A percentile compares a stretch with the other conserved stretches of the same genome.
Evolutionary conservation across 768 basidiomycete genomes (phyloP).

Genomic region (Lactarius sanguifluus): DNA sequence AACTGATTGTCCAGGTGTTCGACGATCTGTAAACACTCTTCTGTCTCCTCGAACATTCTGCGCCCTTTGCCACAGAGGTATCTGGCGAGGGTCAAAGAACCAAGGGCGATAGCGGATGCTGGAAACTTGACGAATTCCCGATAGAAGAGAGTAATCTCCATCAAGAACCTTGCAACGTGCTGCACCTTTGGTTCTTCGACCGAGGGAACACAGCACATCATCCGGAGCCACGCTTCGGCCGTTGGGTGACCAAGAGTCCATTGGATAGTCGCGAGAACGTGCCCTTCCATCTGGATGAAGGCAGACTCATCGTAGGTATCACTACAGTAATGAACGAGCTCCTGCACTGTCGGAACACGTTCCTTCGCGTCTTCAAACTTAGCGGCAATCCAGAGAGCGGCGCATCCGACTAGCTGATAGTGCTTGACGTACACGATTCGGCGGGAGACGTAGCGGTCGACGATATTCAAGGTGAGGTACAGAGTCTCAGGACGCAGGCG

Average conservation of each 20-base stretch:
- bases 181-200: conserved; percentile 89
- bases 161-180: conserved; percentile 94
- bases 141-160: conserved; percentile 99
- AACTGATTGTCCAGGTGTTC: conserved; percentile 84
- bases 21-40: conserved; percentile 80
- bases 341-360: conserved; percentile 92
- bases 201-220: conserved; percentile 71
- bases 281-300: conserved; percentile 99
- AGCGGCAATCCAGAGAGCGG: conserved; percentile 97
- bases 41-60: conserved; percentile 79
- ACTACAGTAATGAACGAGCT: conserved; percentile 92
- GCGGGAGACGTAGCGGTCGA: conserved; percentile 98
- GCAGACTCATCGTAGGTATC: conserved; percentile 96
- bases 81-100: conserved; percentile 83
- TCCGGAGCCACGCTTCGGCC: conserved; percentile 94
- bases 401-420: conserved; percentile 98
- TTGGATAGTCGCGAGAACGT: conserved; percentile 92
- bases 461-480: conserved; percentile 97
- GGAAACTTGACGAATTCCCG: conserved; percentile 88
- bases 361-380: conserved; percentile 99
- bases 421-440: conserved; percentile 99
- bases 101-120: conserved; percentile 87
- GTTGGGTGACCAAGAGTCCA: conserved; percentile 98
- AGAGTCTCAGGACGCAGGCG: conserved; percentile 97
- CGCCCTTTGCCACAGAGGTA: conserved; percentile 82